Conservation (phyloP, 148 eudicot genomes). For the Nepenthes gracilis region DNA sequence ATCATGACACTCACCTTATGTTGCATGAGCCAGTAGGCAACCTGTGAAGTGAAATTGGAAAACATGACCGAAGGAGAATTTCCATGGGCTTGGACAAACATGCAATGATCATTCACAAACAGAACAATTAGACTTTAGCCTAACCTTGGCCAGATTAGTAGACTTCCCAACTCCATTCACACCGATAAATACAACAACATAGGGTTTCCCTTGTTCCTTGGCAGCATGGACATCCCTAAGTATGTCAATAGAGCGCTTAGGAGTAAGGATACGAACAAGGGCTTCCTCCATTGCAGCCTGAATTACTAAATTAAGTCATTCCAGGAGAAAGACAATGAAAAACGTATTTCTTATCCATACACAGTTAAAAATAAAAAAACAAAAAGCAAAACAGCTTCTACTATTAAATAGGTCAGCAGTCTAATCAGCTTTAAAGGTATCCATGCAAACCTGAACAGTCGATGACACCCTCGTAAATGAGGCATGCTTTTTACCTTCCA, state of each 20-base stretch:
- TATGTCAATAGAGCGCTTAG: slow-evolving; percentile 93
- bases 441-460: slow-evolving; percentile 58
- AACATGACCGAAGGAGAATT: slow-evolving; percentile 2
- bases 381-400: neutral
- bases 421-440: neutral
- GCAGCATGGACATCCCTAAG: slow-evolving; percentile 96
- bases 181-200: slow-evolving; percentile 97
- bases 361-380: neutral
- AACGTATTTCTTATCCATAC: neutral
- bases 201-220: slow-evolving; percentile 88
- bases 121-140: neutral
- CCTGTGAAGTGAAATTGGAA: slow-evolving; percentile 28
- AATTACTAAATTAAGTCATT: slow-evolving; percentile 6
- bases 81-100: neutral
- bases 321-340: neutral
- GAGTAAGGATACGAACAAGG: slow-evolving; percentile 91
- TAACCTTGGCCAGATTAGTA: slow-evolving; percentile 93
- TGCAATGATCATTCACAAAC: neutral
- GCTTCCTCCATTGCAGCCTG: slow-evolving; percentile 99
- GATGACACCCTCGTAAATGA: slow-evolving; percentile 88
- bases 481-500: slow-evolving; percentile 81
- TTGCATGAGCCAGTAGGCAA: slow-evolving; percentile 95
- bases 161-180: slow-evolving; percentile 99
- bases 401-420: neutral
- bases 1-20: slow-evolving; percentile 89